Conservation (phyloP, 2,329 filamentous ascomycete species). For the Rhinocladiella mackenziei region DNA sequence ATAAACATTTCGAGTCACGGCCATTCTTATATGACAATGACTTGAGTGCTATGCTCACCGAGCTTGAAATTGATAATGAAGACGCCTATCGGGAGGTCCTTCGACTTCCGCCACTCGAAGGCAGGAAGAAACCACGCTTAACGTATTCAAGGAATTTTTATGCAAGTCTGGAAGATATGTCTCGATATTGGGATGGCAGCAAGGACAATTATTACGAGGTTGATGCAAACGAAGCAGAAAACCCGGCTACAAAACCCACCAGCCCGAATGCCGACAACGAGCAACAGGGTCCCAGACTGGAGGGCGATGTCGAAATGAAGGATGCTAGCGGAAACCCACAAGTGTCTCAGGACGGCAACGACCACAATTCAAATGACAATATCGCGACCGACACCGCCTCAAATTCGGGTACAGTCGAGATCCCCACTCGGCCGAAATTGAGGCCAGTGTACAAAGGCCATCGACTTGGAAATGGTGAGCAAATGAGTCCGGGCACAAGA, state of each 20-base stretch:
- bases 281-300: conserved; percentile 16
- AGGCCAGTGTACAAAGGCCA: conserved; percentile 51
- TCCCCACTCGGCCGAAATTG: conserved; percentile 19
- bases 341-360: background rate
- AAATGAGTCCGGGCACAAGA: conserved; percentile 58
- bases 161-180: conserved; percentile 55
- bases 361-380: background rate
- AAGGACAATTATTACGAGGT: conserved; percentile 53
- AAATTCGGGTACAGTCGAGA: conserved; percentile 17
- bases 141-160: conserved; percentile 59
- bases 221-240: conserved; percentile 30
- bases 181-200: conserved; percentile 60
- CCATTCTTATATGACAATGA: conserved; percentile 37
- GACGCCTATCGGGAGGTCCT: conserved; percentile 56
- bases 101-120: conserved; percentile 44
- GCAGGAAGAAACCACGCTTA: conserved; percentile 47
- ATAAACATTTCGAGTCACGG: conserved; percentile 34
- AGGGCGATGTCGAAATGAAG: conserved; percentile 15
- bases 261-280: conserved; percentile 16
- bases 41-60: conserved; percentile 34
- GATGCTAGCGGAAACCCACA: background rate
- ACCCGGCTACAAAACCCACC: background rate
- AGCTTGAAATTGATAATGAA: conserved; percentile 54
- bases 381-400: background rate
- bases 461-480: conserved; percentile 53